Percentiles rank a stretch among this genome's conserved stretches.
Conservation (phyloP, 1,284 basidiomycete species). For the Marasmius sp. region DNA sequence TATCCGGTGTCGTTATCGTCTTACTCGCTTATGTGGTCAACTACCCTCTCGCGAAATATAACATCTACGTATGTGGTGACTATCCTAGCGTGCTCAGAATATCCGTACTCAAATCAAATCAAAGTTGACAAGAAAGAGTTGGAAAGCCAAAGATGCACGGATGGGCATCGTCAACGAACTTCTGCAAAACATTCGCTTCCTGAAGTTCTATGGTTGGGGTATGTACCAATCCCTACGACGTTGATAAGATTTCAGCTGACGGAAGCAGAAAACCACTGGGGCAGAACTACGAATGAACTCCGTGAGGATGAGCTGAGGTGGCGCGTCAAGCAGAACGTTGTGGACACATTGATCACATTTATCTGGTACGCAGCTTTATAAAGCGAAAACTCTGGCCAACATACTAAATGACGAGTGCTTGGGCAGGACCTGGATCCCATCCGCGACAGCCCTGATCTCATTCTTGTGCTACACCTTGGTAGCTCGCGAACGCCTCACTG, state of each 20-base stretch:
- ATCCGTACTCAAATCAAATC: conserved; percentile 1
- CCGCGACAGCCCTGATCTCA: conserved; percentile 60
- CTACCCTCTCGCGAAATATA: conserved; percentile 64
- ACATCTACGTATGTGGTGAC: conserved; percentile 51
- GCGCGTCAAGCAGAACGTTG: conserved; percentile 63
- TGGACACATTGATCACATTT: conserved; percentile 58
- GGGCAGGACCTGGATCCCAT: conserved; percentile 67
- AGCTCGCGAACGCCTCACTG: conserved; percentile 56
- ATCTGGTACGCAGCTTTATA: conserved; percentile 47
- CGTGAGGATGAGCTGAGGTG: conserved; percentile 60
- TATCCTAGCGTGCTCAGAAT: not conserved
- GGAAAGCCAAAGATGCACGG: conserved; percentile 71
- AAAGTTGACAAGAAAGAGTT: conserved; percentile 61
- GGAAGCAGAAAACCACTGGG: conserved; percentile 52
- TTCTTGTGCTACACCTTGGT: conserved; percentile 68
- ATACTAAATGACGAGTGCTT: not conserved
- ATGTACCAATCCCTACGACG: conserved; percentile 13
- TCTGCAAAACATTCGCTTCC: conserved; percentile 68
- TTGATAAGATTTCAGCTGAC: not conserved
- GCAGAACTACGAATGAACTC: conserved; percentile 44
- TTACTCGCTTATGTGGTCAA: conserved; percentile 66
- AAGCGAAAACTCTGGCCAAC: not conserved
- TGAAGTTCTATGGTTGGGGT: conserved; percentile 78
- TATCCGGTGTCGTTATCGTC: conserved; percentile 76
- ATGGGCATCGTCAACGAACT: conserved; percentile 83